Base-by-base conservation (phyloP, 2,329 filamentous ascomycete genomes). In the Trichoderma hamatum region DNA sequence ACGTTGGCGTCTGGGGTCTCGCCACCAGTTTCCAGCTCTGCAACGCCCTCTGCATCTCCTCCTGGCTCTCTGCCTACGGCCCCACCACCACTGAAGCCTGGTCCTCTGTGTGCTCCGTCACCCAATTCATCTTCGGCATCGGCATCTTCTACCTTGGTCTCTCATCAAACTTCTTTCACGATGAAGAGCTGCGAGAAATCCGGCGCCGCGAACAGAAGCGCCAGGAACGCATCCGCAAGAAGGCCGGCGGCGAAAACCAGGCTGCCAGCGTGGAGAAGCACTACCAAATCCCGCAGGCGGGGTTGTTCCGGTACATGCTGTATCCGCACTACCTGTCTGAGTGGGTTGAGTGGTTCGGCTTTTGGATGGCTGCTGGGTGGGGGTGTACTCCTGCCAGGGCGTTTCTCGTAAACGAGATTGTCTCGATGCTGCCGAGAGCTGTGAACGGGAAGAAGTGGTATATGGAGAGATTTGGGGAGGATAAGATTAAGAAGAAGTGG, bases 261-360 rank as follows among this genome's bases (percentile, higher is more conserved):
- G 60, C 75, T 71, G 74, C 74, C 11, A 70, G 72, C 14, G 78
- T 80, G 55, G 86, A 92, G 56, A 97, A 96, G 81, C 88, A 96
- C 71, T 98, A 98, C 78, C 89, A 92, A 81, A 87, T 99, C 64
- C 96, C 96, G 0, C 84, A 92, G 76, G 90, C 90, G 62, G 94
- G 94, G 0, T 81, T 97, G 61, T 99, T 98, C 81, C 84, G 86
- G 72, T 90, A 89, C 75, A 87, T 97, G 76, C 85, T 98, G 70
- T 97, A 91, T 79, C 94, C 96, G 73, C 96, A 99, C 79, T 99
- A 97, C 79, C 84, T 97, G n/a, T 92, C 90, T 77, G 96, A 99
- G 82, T 99, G 96, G 96, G 78, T 97, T 65, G 96, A 99, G 84
- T 99, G 96, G 96, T 79, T 86, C 3, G 96, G 96, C 0, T 99